These are phyloP conservation scores for Russula foetens DNA, from an alignment of 768 basidiomycete genomes.

Conservation along the genomic window DNA sequence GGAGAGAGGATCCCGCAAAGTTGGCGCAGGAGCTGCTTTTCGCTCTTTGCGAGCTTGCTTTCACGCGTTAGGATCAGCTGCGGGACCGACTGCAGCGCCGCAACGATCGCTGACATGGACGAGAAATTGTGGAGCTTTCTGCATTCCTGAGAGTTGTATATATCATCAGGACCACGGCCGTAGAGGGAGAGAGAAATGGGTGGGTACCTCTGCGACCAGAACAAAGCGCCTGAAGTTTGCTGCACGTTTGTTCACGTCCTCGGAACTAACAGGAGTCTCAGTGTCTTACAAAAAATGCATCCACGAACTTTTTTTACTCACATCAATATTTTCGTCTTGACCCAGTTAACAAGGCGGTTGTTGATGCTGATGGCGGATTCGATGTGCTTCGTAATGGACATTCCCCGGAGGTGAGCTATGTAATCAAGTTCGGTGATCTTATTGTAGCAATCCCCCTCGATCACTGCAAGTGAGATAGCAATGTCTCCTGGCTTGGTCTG, in stretches of 20 bases:
- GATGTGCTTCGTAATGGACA: constrained; percentile 27
- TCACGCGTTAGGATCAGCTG: constrained; percentile 25
- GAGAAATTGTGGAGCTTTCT: constrained; percentile 36
- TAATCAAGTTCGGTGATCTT: constrained; percentile 36
- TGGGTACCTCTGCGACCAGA: constrained; percentile 33
- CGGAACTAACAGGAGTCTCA: constrained; percentile 26
- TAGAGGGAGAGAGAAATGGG: not conserved
- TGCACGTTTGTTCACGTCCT: constrained; percentile 30
- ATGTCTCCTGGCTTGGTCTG: constrained; percentile 34
- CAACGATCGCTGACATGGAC: constrained; percentile 36
- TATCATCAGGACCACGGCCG: not conserved
- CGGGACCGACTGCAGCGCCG: constrained; percentile 36
- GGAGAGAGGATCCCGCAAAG: constrained; percentile 27
- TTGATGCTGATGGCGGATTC: constrained; percentile 30
- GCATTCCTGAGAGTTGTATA: constrained; percentile 31
- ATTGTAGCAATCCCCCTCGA: constrained; percentile 37
- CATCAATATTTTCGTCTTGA: constrained; percentile 18
- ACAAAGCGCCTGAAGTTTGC: constrained; percentile 39
- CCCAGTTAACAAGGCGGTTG: constrained; percentile 29
- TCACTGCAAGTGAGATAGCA: constrained; percentile 36
- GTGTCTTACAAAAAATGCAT: constrained; percentile 24
- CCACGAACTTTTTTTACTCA: not conserved
- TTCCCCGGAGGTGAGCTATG: constrained; percentile 31
- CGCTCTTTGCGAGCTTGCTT: constrained; percentile 11
- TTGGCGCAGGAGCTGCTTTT: constrained; percentile 26